A percentile compares a stretch with the other conserved stretches of the same genome.
phyloP scores from a whole-genome alignment of 345 rosid genomes.

The Linum lewisii region DNA sequence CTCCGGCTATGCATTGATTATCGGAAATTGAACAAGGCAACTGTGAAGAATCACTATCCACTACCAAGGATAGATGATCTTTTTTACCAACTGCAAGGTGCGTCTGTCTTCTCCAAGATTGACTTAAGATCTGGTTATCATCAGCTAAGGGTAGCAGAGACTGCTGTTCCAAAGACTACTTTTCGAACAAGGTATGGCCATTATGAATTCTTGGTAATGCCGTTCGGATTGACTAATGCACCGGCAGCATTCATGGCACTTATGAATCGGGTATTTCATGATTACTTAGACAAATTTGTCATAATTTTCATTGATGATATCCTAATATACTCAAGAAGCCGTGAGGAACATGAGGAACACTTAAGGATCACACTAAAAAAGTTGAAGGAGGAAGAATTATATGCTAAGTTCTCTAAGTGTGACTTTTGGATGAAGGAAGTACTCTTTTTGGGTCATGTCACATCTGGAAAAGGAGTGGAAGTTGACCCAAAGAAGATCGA shows the following conservation, averaged over 20 bases:
- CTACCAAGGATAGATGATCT: background rate
- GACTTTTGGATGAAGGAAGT: too few species aligned
- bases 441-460: too few species aligned
- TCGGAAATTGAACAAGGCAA: background rate
- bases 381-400: too few species aligned
- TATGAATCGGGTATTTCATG: background rate
- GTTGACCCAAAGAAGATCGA: too few species aligned
- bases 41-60: background rate
- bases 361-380: too few species aligned
- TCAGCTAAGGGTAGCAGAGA: background rate
- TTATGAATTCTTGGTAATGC: slow-evolving; percentile 7
- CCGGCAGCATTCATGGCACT: background rate
- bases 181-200: slow-evolving; percentile 1
- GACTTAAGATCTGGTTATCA: background rate
- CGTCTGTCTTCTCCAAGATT: background rate
- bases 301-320: too few species aligned
- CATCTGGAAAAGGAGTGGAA: too few species aligned
- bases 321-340: too few species aligned
- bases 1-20: slow-evolving; percentile 1
- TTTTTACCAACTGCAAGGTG: background rate
- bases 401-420: too few species aligned
- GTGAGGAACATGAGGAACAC: too few species aligned
- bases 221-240: slow-evolving; percentile 2
- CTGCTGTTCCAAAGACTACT: background rate
- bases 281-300: too few species aligned